Evolutionary conservation across 2,329 filamentous ascomycete genomes (phyloP), one percentile per base, ranked within the genome.

Genomic region (Myriangium duriaei): DNA sequence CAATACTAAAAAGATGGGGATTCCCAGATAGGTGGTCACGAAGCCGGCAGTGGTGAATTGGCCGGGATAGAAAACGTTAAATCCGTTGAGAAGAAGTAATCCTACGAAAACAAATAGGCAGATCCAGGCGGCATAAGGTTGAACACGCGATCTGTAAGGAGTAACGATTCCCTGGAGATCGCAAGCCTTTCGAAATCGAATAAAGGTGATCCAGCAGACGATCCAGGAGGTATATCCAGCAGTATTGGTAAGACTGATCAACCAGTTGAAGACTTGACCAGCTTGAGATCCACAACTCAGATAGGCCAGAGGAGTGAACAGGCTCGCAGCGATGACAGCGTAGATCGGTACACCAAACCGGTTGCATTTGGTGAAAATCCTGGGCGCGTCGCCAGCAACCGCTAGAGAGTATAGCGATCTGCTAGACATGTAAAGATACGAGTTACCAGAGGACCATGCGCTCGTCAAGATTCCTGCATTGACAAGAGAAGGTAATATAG

Each of bases 381-480:
- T 60, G 1, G 69, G 69, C 0, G 70, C 69, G 30, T 65, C 59
- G 11, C 69, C 68, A 42, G 72, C 67, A 3, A 72, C 59, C 2
- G 69, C 29, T 11, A 30, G n/a, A 5, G 29, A 30, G 29, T 30
- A 30, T 5, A 30, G 29, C 5, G 29, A 30, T n/a, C 29, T 67
- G 16, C 64, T 68, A 1, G 67, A 67, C 39, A 63, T 67, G 55
- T 72, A 73, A 9, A 64, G 65, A 51, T 71, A 71, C 2, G 67
- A 68, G 50, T 73, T 74, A 13, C 65, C 69, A 7, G 69, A 68
- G 2, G 78, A 82, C 62, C 74, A 79, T 0, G 77, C 79, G 0
- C 76, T 79, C 0, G 77, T 79, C 46, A 86, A 67, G 46, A 88
- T 78, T 24, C 85, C 66, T 21, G 79, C 81, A 54, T 88, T 88